Conservation (phyloP, 208 protist species). For the Trypanosoma theileri region DNA sequence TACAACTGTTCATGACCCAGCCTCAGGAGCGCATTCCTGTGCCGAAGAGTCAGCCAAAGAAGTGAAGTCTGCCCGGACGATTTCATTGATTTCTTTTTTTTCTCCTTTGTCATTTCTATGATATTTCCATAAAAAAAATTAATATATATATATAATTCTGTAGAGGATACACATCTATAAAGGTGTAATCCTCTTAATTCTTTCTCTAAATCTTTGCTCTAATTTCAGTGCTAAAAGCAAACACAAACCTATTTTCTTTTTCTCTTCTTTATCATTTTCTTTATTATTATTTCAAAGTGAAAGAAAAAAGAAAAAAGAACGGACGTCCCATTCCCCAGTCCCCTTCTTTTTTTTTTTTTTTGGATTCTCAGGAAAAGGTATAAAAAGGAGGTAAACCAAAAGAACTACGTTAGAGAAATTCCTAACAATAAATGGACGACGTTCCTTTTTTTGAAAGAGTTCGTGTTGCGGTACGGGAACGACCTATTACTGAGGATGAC, state of each 20-base stretch:
- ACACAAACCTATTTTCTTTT: background rate
- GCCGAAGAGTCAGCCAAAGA: conserved; percentile 81
- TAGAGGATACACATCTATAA: conserved; percentile 1
- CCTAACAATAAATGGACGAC: conserved; percentile 20
- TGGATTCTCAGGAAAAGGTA: background rate
- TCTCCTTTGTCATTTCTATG: conserved; percentile 27
- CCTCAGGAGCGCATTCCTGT: conserved; percentile 81
- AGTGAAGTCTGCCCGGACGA: conserved; percentile 42
- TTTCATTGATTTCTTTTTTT: conserved; percentile 31
- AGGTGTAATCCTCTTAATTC: conserved; percentile 17
- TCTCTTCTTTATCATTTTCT: conserved; percentile 24
- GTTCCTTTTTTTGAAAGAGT: conserved; percentile 47
- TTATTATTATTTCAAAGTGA: conserved; percentile 29
- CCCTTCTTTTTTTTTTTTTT: no score
- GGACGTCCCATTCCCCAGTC: background rate
- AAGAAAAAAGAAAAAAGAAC: conserved; percentile 15
- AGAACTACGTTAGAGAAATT: conserved; percentile 1
- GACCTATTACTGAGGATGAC: conserved; percentile 69
- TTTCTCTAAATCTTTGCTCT: conserved; percentile 2
- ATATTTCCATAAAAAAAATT: conserved; percentile 15
- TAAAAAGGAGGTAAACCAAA: background rate
- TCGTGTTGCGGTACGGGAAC: conserved; percentile 78
- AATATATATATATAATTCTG: background rate
- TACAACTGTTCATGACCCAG: conserved; percentile 77
- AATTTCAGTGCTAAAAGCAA: conserved; percentile 1